phyloP scores from a whole-genome alignment of 371 early-diverging fungal species.

The Homolaphlyctis polyrhiza region DNA sequence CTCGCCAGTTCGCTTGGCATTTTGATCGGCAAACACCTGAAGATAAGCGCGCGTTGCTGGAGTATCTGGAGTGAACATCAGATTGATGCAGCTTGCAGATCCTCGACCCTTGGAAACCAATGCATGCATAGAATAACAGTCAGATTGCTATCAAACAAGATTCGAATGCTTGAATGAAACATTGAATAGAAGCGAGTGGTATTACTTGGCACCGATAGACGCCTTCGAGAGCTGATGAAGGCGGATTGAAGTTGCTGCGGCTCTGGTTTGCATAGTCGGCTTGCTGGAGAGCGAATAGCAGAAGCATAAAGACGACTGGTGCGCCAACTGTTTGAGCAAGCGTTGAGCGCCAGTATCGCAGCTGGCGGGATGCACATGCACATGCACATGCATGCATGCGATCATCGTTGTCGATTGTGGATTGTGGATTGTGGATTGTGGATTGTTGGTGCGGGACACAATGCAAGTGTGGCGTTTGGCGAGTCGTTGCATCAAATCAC shows the following conservation, averaged over 20 bases:
- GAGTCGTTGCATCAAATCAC: too few relatives aligned
- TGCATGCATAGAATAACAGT: not conserved
- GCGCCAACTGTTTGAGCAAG: conserved; percentile 57
- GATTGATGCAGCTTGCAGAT: conserved; percentile 50
- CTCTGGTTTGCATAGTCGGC: conserved; percentile 48
- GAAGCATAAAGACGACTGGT: conserved; percentile 58
- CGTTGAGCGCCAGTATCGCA: conserved; percentile 48
- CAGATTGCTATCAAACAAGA: too few relatives aligned
- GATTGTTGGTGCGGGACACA: too few relatives aligned
- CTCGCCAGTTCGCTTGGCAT: conserved; percentile 36
- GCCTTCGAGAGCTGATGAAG: conserved; percentile 44
- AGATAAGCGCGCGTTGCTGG: conserved; percentile 32
- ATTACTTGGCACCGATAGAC: conserved; percentile 51
- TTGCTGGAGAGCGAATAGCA: conserved; percentile 57
- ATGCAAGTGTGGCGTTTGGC: too few relatives aligned
- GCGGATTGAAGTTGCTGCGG: conserved; percentile 42
- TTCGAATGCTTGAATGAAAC: too few relatives aligned
- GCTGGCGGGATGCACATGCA: conserved; percentile 12
- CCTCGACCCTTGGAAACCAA: conserved; percentile 7
- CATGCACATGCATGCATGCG: too few relatives aligned
- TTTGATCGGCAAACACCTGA: conserved; percentile 35
- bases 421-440: too few relatives aligned
- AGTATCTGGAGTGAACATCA: conserved; percentile 59
- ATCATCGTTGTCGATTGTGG: too few relatives aligned
- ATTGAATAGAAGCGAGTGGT: too few relatives aligned